A percentile compares a stretch with the other conserved stretches of the same genome.
Evolutionary conservation across 192 early-diverging fungal genomes (phyloP).

Genomic region (Nowakowskiella sp.): DNA sequence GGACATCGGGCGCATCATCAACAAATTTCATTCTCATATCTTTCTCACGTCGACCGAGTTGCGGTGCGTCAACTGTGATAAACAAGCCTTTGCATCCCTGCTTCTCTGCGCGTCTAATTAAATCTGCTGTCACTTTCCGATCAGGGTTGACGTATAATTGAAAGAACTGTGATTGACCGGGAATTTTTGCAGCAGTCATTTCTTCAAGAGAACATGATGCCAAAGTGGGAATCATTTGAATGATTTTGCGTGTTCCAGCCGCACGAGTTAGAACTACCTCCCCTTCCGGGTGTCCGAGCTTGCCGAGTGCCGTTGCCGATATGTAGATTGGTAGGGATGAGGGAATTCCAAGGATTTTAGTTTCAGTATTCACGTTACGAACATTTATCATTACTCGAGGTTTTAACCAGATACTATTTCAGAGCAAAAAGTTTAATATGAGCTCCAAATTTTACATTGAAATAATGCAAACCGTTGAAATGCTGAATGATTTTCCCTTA

Average conservation of each 20-base stretch:
- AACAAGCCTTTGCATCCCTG: slow-evolving; percentile 48
- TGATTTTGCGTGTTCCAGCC: slow-evolving; percentile 42
- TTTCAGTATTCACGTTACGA: slow-evolving; percentile 23
- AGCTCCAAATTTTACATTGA: too few relatives aligned
- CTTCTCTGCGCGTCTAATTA: slow-evolving; percentile 34
- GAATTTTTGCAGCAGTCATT: slow-evolving; percentile 27
- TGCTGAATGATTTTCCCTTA: slow-evolving; percentile 73
- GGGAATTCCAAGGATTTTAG: slow-evolving; percentile 27
- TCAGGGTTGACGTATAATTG: slow-evolving; percentile 52
- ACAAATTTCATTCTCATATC: slow-evolving; percentile 73
- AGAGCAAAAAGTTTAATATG: too few relatives aligned
- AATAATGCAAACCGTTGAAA: too few relatives aligned
- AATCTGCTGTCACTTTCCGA: slow-evolving; percentile 24
- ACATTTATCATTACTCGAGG: slow-evolving; percentile 49
- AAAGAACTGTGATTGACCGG: slow-evolving; percentile 39
- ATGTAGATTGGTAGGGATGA: slow-evolving; percentile 43
- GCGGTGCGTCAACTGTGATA: slow-evolving; percentile 76
- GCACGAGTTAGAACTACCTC: slow-evolving; percentile 58
- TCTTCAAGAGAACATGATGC: slow-evolving; percentile 60
- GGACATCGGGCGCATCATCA: slow-evolving; percentile 35
- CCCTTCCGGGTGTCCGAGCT: slow-evolving; percentile 67
- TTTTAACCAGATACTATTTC: slow-evolving; percentile 59
- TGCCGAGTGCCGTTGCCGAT: slow-evolving; percentile 46
- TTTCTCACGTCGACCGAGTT: slow-evolving; percentile 63
- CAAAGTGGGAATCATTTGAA: slow-evolving; percentile 72